These are phyloP conservation scores for Cyclotella sp. DNA, from an alignment of 108 stramenopile species.

Conservation along the genomic window DNA sequence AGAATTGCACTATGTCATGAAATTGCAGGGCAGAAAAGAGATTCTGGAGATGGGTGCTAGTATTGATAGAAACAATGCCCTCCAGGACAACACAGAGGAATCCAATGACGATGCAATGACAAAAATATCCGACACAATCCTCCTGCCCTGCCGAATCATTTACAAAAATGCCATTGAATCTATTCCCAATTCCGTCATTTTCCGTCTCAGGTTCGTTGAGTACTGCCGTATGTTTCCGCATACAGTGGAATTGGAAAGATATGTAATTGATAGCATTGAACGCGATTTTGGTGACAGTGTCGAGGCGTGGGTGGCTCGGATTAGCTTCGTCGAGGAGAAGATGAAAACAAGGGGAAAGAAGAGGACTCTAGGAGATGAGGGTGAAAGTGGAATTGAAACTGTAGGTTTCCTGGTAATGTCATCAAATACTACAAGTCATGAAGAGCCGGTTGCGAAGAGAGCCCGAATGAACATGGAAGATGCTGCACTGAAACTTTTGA, in stretches of 20 bases:
- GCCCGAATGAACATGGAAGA: constrained; percentile 30
- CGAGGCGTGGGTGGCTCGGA: constrained; percentile 86
- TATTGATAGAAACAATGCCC: not conserved
- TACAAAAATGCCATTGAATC: constrained; percentile 82
- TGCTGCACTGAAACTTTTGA: constrained; percentile 56
- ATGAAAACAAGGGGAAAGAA: constrained; percentile 32
- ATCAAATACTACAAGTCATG: constrained; percentile 1
- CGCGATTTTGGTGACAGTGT: constrained; percentile 67
- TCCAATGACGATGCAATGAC: not conserved
- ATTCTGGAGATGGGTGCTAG: constrained; percentile 53
- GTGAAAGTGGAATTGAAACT: constrained; percentile 12
- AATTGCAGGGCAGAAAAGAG: constrained; percentile 67
- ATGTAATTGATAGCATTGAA: constrained; percentile 61
- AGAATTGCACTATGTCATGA: constrained; percentile 87
- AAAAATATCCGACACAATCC: constrained; percentile 21
- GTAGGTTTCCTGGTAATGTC: constrained; percentile 7
- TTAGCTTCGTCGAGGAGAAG: constrained; percentile 48
- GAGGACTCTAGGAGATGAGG: constrained; percentile 24
- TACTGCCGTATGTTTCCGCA: constrained; percentile 74
- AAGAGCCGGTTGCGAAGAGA: constrained; percentile 52
- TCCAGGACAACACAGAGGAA: constrained; percentile 7
- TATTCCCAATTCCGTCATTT: constrained; percentile 62
- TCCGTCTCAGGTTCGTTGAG: constrained; percentile 81
- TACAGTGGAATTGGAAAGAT: constrained; percentile 57
- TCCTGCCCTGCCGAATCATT: constrained; percentile 61